Evolutionary conservation across 2,329 filamentous ascomycete species (phyloP).

Genomic region (Dactylellina parvicollis): DNA sequence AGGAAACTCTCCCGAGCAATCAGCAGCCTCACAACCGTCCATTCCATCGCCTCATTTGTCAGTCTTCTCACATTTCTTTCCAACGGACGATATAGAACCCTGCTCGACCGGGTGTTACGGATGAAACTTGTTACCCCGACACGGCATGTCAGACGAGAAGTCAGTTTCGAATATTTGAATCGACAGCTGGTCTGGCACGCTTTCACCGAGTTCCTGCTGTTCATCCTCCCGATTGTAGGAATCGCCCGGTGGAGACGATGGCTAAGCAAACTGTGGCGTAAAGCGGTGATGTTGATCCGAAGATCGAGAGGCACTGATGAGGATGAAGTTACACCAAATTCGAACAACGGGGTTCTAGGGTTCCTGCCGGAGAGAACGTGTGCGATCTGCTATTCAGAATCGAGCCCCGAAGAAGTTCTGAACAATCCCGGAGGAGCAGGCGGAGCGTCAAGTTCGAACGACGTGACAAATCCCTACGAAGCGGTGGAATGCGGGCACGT

Average conservation of each 20-base stretch:
- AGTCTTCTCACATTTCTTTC: constrained; percentile 92
- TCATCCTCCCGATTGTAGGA: constrained; percentile 93
- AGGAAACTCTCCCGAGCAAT: constrained; percentile 75
- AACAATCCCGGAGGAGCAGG: constrained; percentile 48
- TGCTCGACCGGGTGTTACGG: constrained; percentile 83
- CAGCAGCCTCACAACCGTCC: constrained; percentile 73
- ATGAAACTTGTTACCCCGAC: constrained; percentile 86
- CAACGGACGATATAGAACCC: constrained; percentile 88
- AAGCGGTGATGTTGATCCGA: constrained; percentile 73
- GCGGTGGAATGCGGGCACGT: constrained; percentile 87
- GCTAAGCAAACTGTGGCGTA: constrained; percentile 86
- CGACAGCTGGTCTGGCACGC: constrained; percentile 98
- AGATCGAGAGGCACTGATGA: constrained; percentile 66
- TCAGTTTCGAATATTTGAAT: constrained; percentile 97
- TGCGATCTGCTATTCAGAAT: constrained; percentile 92
- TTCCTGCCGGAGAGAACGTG: constrained; percentile 94
- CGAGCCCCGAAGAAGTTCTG: constrained; percentile 53
- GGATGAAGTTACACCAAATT: constrained; percentile 61
- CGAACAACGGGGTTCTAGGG: constrained; percentile 76
- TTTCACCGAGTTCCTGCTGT: constrained; percentile 98
- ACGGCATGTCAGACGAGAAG: constrained; percentile 85
- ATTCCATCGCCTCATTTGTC: constrained; percentile 81
- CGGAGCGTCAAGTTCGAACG: constrained; percentile 73
- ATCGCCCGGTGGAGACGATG: constrained; percentile 92
- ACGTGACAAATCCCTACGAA: constrained; percentile 96